phyloP scores from a whole-genome alignment of 2,329 filamentous ascomycete species.

The Clonostachys solani region DNA sequence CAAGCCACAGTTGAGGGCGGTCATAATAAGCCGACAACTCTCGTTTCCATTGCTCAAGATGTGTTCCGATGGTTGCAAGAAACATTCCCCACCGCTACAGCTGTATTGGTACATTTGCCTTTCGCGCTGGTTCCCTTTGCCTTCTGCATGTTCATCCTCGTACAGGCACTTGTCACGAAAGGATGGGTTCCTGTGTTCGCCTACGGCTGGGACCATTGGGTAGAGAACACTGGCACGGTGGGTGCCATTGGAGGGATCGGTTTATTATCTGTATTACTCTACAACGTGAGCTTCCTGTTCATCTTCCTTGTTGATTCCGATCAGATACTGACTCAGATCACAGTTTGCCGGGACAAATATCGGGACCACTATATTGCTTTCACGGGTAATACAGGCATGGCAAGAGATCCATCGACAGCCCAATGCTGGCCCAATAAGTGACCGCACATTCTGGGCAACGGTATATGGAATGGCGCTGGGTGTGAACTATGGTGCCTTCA shows the following conservation, averaged over 20 bases:
- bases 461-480: slow-evolving; percentile 73
- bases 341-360: slow-evolving; percentile 77
- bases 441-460: slow-evolving; percentile 69
- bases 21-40: slow-evolving; percentile 28
- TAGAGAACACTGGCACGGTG: slow-evolving; percentile 62
- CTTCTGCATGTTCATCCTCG: slow-evolving; percentile 70
- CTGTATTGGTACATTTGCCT: slow-evolving; percentile 62
- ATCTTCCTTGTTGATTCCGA: neutral
- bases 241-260: slow-evolving; percentile 70
- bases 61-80: slow-evolving; percentile 57
- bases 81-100: slow-evolving; percentile 66
- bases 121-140: slow-evolving; percentile 67
- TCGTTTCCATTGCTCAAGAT: slow-evolving; percentile 43
- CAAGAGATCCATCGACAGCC: slow-evolving; percentile 48
- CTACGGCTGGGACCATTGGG: slow-evolving; percentile 71
- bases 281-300: slow-evolving; percentile 48
- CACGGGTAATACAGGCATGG: slow-evolving; percentile 67
- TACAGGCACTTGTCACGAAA: slow-evolving; percentile 68
- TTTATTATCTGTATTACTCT: slow-evolving; percentile 65
- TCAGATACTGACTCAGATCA: neutral
- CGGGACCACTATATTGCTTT: slow-evolving; percentile 69
- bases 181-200: slow-evolving; percentile 73
- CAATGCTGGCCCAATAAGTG: slow-evolving; percentile 40
- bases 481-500: slow-evolving; percentile 73
- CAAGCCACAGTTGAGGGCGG: too few relatives aligned